Percentiles rank a stretch among this genome's conserved stretches.
Evolutionary conservation across 164 flowering plant species (phyloP).

Genomic region (Vitis vinifera): ASM3070453v1 NC_081812.1:20484501-20485000

Average conservation of each 20-base stretch:
- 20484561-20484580: not conserved
- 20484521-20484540: constrained; percentile 43
- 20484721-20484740: too few species aligned
- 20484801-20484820: not conserved
- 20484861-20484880: not conserved
- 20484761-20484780: not conserved
- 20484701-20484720: too few species aligned
- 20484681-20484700: too few species aligned
- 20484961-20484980: constrained; percentile 62
- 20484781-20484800: not conserved
- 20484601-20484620: too few species aligned
- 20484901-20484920: constrained; percentile 67
- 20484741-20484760: not conserved
- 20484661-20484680: too few species aligned
- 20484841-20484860: not conserved
- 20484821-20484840: too few species aligned
- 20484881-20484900: constrained; percentile 37
- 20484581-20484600: not conserved
- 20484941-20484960: constrained; percentile 65
- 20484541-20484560: not conserved
- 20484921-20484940: constrained; percentile 66
- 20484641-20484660: too few species aligned
- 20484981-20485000: constrained; percentile 83
- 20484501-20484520: constrained; percentile 50
- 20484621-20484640: too few species aligned